Evolutionary conservation across 495 filamentous ascomycete genomes (phyloP).

Genomic region (Diplogelasinospora grovesii): DNA sequence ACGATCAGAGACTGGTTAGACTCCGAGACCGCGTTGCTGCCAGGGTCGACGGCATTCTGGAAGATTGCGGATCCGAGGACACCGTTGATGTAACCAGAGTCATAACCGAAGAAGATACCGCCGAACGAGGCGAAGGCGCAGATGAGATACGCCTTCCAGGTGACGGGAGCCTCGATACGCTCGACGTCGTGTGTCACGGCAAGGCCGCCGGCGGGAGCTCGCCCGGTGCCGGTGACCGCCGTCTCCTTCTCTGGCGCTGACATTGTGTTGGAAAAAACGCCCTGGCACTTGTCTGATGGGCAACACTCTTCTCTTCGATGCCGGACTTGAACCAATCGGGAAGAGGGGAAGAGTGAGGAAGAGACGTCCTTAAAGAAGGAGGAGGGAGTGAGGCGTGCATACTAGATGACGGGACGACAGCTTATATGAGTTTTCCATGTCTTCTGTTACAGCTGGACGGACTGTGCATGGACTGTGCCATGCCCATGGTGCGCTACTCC

Average conservation of each 20-base stretch:
- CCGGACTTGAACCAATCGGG: too few species aligned
- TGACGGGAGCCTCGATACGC: slow-evolving; percentile 59
- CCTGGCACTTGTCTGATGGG: slow-evolving; percentile 1
- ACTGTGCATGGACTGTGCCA: too few species aligned
- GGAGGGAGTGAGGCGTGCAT: neutral
- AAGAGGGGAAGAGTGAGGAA: neutral
- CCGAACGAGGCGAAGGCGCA: slow-evolving; percentile 65
- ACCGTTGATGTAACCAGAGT: slow-evolving; percentile 59
- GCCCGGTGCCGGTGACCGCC: slow-evolving; percentile 6
- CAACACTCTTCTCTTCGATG: neutral
- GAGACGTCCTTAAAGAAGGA: neutral
- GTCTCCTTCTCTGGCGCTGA: slow-evolving; percentile 20
- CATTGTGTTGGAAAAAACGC: slow-evolving; percentile 16
- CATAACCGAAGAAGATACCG: slow-evolving; percentile 62
- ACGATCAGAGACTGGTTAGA: slow-evolving; percentile 56
- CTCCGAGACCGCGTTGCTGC: slow-evolving; percentile 19
- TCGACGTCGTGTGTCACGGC: slow-evolving; percentile 32
- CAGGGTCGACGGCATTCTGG: slow-evolving; percentile 36
- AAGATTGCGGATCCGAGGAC: slow-evolving; percentile 49
- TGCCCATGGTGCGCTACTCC: too few species aligned
- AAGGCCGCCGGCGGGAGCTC: slow-evolving; percentile 14
- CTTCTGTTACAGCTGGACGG: too few species aligned
- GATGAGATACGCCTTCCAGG: slow-evolving; percentile 59
- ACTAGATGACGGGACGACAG: slow-evolving; percentile 1
- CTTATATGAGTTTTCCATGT: too few species aligned